Conservation (phyloP, 805 yeast genomes). For the Scheffersomyces stipitis region DNA sequence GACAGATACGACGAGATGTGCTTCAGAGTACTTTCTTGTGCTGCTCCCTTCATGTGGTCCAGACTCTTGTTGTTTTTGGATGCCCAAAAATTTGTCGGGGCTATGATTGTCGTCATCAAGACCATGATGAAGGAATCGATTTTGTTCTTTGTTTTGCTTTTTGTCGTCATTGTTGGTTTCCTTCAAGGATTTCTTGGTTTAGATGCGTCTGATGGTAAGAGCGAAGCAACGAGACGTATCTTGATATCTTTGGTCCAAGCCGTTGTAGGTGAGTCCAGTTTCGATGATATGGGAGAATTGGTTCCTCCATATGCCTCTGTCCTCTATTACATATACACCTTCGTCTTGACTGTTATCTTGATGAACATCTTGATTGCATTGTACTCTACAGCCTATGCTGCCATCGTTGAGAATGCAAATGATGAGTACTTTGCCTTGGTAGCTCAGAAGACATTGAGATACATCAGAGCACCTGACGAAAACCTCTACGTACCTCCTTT, state of each 20-base stretch:
- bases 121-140: constrained; percentile 85
- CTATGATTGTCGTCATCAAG: constrained; percentile 81
- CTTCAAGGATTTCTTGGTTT: constrained; percentile 84
- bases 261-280: constrained; percentile 72
- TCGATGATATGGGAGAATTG: constrained; percentile 65
- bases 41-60: constrained; percentile 86
- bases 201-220: constrained; percentile 83
- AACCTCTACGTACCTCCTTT: constrained; percentile 84
- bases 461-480: constrained; percentile 85
- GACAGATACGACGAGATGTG: constrained; percentile 54
- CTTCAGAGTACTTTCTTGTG: constrained; percentile 70
- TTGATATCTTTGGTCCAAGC: constrained; percentile 67
- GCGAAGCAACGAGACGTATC: constrained; percentile 69
- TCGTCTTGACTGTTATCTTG: constrained; percentile 70
- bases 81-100: constrained; percentile 79
- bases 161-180: constrained; percentile 74
- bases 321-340: constrained; percentile 73
- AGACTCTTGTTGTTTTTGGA: constrained; percentile 74
- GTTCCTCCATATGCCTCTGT: constrained; percentile 87
- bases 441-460: constrained; percentile 79
- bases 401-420: constrained; percentile 77
- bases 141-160: constrained; percentile 73
- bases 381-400: constrained; percentile 80
- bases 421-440: constrained; percentile 84
- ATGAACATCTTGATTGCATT: constrained; percentile 83